Evolutionary conservation across 345 rosid genomes (phyloP), one percentile per base, ranked within the genome.

Genomic region (Microcos paniculata): DNA sequence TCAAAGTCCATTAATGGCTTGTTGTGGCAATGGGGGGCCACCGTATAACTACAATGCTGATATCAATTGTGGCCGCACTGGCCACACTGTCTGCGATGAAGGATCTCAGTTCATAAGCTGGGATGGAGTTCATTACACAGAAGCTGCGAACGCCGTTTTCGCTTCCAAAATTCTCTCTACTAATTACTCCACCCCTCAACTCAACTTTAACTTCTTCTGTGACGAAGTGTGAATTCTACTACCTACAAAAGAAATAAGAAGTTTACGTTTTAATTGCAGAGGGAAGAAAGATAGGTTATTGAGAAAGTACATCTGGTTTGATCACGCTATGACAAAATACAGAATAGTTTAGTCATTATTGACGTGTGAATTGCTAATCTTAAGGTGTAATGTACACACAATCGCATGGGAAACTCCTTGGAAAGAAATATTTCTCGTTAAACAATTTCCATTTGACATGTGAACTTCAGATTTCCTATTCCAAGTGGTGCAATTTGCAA

Each of bases 71-170:
- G 90, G 91, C 21, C 74, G 61, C 61, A 59, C 82, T 24, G 87
- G 88, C 7, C 80, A 79, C 79, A 83, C 78, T 1, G 85, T 83
- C 23, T 90, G 92, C 72, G 74, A 62, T 5, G 64, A 80, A 43
- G 85, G 86, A 70, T 70, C 81, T 1, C 73, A 76, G 23, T 79
- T 79, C 62, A 77, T 86, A 78, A 84, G 85, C 35, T 91, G 92
- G 92, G 97, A 91, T 68, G 97, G 92, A 19, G 88, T 90, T 84
- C 97, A 90, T 73, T 86, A 86, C 69, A 88, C 91, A 2, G 91
- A 90, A 72, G 97, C 90, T 14, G 91, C 93, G 23, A 90, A 88
- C 79, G 82, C 81, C 3, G 49, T 84, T 66, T 76, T 90, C 14
- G 83, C 84, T 23, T 75, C 85, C 80, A 84, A 80, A 43, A 70